A percentile compares a stretch with the other conserved stretches of the same genome.
Conservation (phyloP, 352 stramenopile genomes). For the Thalassiosira livingstoniorum region DNA sequence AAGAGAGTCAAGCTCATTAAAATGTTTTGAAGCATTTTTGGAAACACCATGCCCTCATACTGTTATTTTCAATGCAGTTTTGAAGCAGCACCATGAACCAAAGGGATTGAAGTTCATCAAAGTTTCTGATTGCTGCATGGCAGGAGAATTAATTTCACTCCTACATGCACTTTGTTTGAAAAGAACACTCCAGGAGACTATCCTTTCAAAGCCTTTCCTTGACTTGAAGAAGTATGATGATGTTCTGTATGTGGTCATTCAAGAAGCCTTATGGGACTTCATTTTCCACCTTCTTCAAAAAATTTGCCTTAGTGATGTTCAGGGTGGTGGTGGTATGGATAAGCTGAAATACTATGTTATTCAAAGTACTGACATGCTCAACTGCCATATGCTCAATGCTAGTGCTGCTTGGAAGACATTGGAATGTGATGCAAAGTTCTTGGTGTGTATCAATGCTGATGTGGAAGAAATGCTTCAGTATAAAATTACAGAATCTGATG, state of each 20-base stretch:
- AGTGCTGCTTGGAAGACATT: too few relatives aligned
- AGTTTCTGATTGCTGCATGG: slow-evolving; percentile 3
- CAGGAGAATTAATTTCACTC: background rate
- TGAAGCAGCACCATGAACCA: background rate
- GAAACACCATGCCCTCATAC: background rate
- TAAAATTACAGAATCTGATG: too few relatives aligned
- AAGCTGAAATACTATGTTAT: slow-evolving; percentile 19
- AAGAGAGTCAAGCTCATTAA: background rate
- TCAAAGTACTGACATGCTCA: slow-evolving; percentile 11
- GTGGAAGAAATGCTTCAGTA: too few relatives aligned
- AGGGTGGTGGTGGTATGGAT: slow-evolving; percentile 4
- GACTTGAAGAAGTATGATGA: background rate
- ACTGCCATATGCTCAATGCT: background rate
- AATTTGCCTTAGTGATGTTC: slow-evolving; percentile 12
- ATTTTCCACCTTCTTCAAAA: background rate
- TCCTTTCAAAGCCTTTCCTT: background rate
- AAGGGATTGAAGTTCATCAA: background rate
- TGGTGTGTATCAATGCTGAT: too few relatives aligned
- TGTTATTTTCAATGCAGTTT: background rate
- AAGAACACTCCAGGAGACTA: background rate
- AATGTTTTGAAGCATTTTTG: background rate
- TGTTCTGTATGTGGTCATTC: background rate
- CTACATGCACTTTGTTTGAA: background rate
- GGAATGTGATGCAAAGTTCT: too few relatives aligned
- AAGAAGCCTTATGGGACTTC: background rate